phyloP scores from a whole-genome alignment of 495 filamentous ascomycete genomes.

The Xylona heveae region DNA sequence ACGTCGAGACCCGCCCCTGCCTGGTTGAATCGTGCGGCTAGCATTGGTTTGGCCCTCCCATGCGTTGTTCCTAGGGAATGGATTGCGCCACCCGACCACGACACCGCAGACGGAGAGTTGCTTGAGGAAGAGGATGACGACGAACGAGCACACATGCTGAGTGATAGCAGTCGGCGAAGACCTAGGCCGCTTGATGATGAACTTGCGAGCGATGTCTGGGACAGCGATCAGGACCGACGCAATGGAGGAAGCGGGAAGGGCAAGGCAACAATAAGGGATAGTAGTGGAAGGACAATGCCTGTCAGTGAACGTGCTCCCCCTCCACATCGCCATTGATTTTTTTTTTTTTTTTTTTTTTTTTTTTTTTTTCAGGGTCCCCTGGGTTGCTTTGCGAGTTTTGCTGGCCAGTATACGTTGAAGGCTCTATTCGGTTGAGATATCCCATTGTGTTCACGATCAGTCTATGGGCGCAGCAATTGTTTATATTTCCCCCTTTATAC shows the following conservation, averaged over 20 bases:
- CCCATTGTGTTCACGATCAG: too few relatives aligned
- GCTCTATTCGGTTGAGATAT: too few relatives aligned
- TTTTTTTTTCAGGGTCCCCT: too few relatives aligned
- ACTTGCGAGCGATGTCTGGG: slow-evolving; percentile 10
- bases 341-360: too few relatives aligned
- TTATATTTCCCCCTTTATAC: too few relatives aligned
- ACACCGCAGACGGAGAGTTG: slow-evolving; percentile 46
- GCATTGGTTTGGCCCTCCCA: slow-evolving; percentile 50
- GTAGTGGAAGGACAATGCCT: slow-evolving; percentile 18
- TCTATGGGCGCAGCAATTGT: too few relatives aligned
- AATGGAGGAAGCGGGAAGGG: slow-evolving; percentile 13
- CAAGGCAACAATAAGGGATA: slow-evolving; percentile 15
- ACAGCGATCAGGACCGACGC: slow-evolving; percentile 12
- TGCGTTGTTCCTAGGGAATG: slow-evolving; percentile 64
- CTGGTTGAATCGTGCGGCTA: slow-evolving; percentile 64
- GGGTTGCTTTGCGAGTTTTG: too few relatives aligned
- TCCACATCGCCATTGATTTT: too few relatives aligned
- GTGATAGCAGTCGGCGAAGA: slow-evolving; percentile 27
- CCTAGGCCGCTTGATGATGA: slow-evolving; percentile 9
- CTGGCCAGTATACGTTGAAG: too few relatives aligned
- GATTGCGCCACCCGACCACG: slow-evolving; percentile 54
- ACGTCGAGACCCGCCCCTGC: slow-evolving; percentile 39
- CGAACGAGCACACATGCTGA: slow-evolving; percentile 26
- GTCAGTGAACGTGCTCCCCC: slow-evolving; percentile 20
- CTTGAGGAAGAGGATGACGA: slow-evolving; percentile 33